A percentile compares a stretch with the other conserved stretches of the same genome.
Conservation (phyloP, 78 protist species). For the Bodo saltans region DNA sequence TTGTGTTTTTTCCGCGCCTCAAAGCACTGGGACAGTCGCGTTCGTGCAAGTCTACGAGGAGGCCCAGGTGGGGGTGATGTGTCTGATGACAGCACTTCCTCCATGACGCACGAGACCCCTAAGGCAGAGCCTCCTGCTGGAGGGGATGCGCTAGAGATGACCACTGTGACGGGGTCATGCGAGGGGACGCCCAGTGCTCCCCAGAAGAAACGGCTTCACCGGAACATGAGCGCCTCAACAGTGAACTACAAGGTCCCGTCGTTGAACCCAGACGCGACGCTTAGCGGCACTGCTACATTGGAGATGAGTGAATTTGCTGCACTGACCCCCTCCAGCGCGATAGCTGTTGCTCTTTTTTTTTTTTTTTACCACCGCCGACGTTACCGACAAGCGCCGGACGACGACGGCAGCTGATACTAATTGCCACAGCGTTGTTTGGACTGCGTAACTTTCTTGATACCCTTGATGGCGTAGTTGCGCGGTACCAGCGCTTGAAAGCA, state of each 20-base stretch:
- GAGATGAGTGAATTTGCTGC: neutral
- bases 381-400: no score
- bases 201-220: no score
- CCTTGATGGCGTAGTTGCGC: constrained; percentile 24
- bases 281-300: no score
- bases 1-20: neutral
- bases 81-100: neutral
- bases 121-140: no score
- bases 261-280: no score
- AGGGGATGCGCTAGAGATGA: no score
- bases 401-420: neutral
- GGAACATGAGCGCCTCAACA: no score
- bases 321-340: neutral
- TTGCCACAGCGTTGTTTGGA: neutral
- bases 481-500: neutral
- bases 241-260: no score
- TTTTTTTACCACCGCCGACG: no score
- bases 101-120: neutral
- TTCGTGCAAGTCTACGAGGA: neutral
- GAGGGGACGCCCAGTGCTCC: no score
- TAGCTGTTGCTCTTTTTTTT: no score
- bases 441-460: constrained; percentile 14
- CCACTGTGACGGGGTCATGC: no score
- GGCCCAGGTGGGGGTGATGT: neutral
- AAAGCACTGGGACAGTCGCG: neutral